phyloP scores from a whole-genome alignment of 352 stramenopile species.

The Globisporangium ultimum region DNA sequence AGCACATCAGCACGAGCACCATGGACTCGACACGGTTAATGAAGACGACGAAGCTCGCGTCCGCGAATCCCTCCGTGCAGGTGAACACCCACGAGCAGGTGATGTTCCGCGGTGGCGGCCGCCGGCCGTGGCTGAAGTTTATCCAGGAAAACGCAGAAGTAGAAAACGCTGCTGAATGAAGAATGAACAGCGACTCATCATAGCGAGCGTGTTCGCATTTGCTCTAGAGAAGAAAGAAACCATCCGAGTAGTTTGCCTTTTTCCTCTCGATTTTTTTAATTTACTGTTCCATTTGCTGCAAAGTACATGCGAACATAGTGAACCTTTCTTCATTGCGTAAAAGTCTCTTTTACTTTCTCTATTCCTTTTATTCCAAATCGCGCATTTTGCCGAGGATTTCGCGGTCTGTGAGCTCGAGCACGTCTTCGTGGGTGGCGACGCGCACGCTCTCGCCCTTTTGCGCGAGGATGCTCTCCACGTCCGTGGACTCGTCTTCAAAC shows the following conservation, averaged over 20 bases:
- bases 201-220: neutral
- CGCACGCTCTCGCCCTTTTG: constrained; percentile 71
- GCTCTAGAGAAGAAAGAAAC: neutral
- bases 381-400: constrained; percentile 54
- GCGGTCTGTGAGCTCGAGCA: constrained; percentile 79
- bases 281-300: constrained; percentile 15
- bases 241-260: neutral
- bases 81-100: constrained; percentile 87
- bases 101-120: constrained; percentile 73
- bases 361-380: constrained; percentile 19
- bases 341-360: constrained; percentile 5
- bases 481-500: constrained; percentile 89
- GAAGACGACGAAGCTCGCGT: constrained; percentile 81
- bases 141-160: constrained; percentile 39
- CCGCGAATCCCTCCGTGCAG: constrained; percentile 83
- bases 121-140: constrained; percentile 74
- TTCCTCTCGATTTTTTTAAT: constrained; percentile 12
- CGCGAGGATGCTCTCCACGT: constrained; percentile 85
- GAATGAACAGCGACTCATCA: neutral
- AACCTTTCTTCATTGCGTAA: neutral
- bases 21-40: constrained; percentile 75
- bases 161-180: constrained; percentile 13
- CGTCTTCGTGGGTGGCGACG: constrained; percentile 71
- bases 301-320: neutral
- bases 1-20: constrained; percentile 78